These are phyloP conservation scores for Neofusicoccum cordaticola DNA, from an alignment of 2,329 filamentous ascomycete genomes.

Conservation along the genomic window DNA sequence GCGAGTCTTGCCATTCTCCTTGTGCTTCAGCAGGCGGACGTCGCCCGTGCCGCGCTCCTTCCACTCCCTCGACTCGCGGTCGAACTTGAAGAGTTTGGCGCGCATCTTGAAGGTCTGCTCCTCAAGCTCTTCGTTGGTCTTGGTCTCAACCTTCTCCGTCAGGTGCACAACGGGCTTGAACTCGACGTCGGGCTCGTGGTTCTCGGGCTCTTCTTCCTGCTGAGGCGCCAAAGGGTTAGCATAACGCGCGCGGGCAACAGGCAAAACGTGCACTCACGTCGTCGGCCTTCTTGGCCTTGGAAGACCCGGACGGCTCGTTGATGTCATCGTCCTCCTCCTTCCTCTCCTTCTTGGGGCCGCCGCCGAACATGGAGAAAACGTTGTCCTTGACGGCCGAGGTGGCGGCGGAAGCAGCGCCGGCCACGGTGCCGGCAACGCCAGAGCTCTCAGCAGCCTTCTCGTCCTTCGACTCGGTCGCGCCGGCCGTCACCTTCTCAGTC, in stretches of 20 bases:
- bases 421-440: conserved; percentile 34
- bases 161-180: conserved; percentile 96
- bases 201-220: conserved; percentile 70
- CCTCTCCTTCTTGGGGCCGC: conserved; percentile 94
- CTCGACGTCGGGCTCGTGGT: conserved; percentile 89
- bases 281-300: conserved; percentile 65
- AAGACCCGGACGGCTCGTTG: conserved; percentile 83
- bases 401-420: conserved; percentile 36
- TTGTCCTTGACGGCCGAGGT: conserved; percentile 48
- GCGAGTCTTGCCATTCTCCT: conserved; percentile 96
- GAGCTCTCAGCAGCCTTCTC: conserved; percentile 45
- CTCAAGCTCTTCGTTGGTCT: conserved; percentile 98
- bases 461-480: conserved; percentile 41
- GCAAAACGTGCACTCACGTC: conserved; percentile 47
- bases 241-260: background rate
- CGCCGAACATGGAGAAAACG: conserved; percentile 98
- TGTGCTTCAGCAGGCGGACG: conserved; percentile 95
- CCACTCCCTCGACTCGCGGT: conserved; percentile 90
- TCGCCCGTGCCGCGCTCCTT: conserved; percentile 98
- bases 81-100: conserved; percentile 98
- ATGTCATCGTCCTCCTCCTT: conserved; percentile 78
- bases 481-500: conserved; percentile 45
- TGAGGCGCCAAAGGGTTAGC: conserved; percentile 1
- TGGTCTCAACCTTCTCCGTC: conserved; percentile 93
- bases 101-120: conserved; percentile 99